These are phyloP conservation scores for Catenaria anguillulae DNA, from an alignment of 371 early-diverging fungal genomes.

Conservation along the genomic window DNA sequence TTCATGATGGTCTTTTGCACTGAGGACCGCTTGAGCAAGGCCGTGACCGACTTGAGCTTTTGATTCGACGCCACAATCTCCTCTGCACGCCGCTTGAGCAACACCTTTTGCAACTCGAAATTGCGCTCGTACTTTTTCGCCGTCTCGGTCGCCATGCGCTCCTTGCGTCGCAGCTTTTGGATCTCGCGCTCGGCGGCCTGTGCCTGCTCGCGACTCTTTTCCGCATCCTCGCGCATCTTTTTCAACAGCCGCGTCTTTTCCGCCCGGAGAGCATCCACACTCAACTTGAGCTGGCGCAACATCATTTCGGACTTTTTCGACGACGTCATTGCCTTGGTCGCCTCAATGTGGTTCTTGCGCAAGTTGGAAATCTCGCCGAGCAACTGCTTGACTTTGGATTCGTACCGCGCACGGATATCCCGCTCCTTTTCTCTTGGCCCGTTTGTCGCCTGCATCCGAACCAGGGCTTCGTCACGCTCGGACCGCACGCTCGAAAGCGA, in stretches of 20 bases:
- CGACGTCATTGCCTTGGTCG: constrained; percentile 34
- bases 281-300: constrained; percentile 31
- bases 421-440: not conserved
- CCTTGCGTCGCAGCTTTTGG: constrained; percentile 48
- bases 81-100: constrained; percentile 35
- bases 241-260: constrained; percentile 68
- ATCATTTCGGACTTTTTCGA: constrained; percentile 36
- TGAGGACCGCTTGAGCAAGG: constrained; percentile 30
- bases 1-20: constrained; percentile 20
- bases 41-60: constrained; percentile 35
- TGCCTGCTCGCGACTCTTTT: constrained; percentile 48
- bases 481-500: constrained; percentile 39
- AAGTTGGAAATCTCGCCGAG: constrained; percentile 52
- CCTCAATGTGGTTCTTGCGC: constrained; percentile 42
- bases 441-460: constrained; percentile 20
- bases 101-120: constrained; percentile 41
- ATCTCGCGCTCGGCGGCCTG: constrained; percentile 53
- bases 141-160: constrained; percentile 45
- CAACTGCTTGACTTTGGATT: constrained; percentile 50
- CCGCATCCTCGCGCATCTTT: constrained; percentile 58
- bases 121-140: constrained; percentile 51
- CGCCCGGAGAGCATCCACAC: constrained; percentile 45
- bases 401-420: constrained; percentile 29
- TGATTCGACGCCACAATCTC: constrained; percentile 38
- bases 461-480: constrained; percentile 49